Conservation (phyloP, 2,329 filamentous ascomycete genomes). For the Gyromitra esculenta region DNA sequence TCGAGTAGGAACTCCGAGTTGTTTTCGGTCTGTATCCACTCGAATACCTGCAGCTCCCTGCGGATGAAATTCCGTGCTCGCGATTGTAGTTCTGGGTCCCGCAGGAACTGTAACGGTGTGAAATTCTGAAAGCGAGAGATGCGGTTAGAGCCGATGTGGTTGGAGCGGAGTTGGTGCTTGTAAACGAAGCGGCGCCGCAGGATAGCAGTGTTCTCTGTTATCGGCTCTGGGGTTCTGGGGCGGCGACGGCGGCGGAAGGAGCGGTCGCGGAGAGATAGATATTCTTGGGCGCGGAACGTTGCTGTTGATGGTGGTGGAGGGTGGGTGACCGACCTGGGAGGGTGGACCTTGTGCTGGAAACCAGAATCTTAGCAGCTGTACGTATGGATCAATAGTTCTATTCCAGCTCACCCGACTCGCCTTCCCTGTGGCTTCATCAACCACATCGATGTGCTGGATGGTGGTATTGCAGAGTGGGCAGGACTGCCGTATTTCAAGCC, state of each 20-base stretch:
- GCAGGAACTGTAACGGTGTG: conserved; percentile 72
- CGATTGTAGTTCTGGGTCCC: conserved; percentile 74
- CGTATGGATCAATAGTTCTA: conserved; percentile 70
- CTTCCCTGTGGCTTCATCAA: conserved; percentile 35
- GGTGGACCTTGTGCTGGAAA: conserved; percentile 46
- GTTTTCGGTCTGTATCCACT: conserved; percentile 68
- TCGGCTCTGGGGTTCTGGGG: conserved; percentile 46
- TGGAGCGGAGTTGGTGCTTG: conserved; percentile 74
- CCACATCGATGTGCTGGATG: conserved; percentile 59
- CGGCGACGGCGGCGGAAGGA: conserved; percentile 58
- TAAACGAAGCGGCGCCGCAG: conserved; percentile 77
- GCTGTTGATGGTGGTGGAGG: conserved; percentile 22
- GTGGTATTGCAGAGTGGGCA: conserved; percentile 80
- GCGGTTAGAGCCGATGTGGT: conserved; percentile 83
- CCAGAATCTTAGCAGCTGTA: conserved; percentile 9
- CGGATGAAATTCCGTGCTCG: conserved; percentile 83
- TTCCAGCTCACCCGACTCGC: conserved; percentile 63
- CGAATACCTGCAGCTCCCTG: conserved; percentile 84
- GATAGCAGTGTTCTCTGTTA: conserved; percentile 63
- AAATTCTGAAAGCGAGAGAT: conserved; percentile 80
- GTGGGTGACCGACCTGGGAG: conserved; percentile 25
- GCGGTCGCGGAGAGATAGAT: conserved; percentile 57
- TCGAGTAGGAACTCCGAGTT: conserved; percentile 87
- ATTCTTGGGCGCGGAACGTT: conserved; percentile 45
- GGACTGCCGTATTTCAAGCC: conserved; percentile 75